phyloP scores from a whole-genome alignment of 768 basidiomycete genomes.

The Mycena filopes region DNA sequence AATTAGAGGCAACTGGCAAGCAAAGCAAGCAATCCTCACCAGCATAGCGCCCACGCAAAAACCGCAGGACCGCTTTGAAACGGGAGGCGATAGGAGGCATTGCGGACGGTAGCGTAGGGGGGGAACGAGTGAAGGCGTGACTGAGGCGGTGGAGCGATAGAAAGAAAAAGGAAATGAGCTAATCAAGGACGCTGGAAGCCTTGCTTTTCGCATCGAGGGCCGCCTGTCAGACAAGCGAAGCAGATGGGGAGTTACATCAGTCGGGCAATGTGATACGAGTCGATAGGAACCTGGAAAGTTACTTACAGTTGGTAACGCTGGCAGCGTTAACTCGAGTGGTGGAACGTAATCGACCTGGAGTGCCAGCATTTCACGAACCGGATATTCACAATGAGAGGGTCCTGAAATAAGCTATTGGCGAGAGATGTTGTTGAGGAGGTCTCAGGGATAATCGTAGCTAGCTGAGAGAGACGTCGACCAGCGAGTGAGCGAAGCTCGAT shows the following conservation, averaged over 20 bases:
- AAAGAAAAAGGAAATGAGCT: slow-evolving; percentile 15
- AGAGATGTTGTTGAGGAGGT: too few relatives aligned
- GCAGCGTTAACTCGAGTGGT: slow-evolving; percentile 16
- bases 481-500: too few relatives aligned
- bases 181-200: slow-evolving; percentile 22
- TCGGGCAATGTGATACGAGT: slow-evolving; percentile 13
- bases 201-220: slow-evolving; percentile 25
- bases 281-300: too few relatives aligned
- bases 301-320: slow-evolving; percentile 22
- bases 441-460: too few relatives aligned
- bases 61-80: slow-evolving; percentile 24
- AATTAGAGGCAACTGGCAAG: too few relatives aligned
- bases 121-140: not conserved
- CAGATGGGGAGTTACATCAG: slow-evolving; percentile 20
- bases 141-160: slow-evolving; percentile 5
- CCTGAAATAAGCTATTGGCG: too few relatives aligned
- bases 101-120: not conserved
- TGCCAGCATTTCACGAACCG: not conserved
- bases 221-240: slow-evolving; percentile 29
- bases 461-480: too few relatives aligned
- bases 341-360: slow-evolving; percentile 15
- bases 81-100: slow-evolving; percentile 17
- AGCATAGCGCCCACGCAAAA: slow-evolving; percentile 19
- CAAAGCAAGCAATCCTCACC: slow-evolving; percentile 14
- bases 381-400: not conserved